Conservation (phyloP, 2,329 filamentous ascomycete genomes). For the Saccharata proteae region DNA sequence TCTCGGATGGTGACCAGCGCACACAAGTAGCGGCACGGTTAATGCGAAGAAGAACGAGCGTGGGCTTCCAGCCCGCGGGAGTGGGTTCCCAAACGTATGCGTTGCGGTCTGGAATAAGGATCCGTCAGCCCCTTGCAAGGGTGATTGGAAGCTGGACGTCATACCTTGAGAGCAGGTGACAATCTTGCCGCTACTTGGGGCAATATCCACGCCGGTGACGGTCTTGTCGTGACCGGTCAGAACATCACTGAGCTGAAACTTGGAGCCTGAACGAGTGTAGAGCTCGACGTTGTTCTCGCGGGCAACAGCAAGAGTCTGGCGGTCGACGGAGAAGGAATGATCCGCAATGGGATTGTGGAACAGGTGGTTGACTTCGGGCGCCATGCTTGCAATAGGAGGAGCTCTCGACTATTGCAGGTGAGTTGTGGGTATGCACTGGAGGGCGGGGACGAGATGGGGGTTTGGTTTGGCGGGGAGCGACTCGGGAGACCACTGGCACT, state of each 20-base stretch:
- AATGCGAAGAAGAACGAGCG: constrained; percentile 90
- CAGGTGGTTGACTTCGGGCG: constrained; percentile 83
- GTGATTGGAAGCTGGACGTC: constrained; percentile 12
- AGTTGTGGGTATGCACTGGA: not conserved
- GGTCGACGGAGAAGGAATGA: constrained; percentile 95
- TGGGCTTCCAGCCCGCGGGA: constrained; percentile 89
- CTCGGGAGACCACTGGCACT: not conserved
- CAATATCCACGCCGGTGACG: constrained; percentile 92
- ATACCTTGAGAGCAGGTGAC: constrained; percentile 93
- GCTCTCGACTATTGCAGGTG: constrained; percentile 71
- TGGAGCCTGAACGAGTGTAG: constrained; percentile 59
- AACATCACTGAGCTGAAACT: constrained; percentile 79
- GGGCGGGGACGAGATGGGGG: constrained; percentile 1
- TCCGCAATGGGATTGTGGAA: constrained; percentile 95
- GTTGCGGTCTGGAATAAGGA: constrained; percentile 61
- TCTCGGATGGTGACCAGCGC: constrained; percentile 92
- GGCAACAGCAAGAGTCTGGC: constrained; percentile 75
- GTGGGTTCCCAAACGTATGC: constrained; percentile 96
- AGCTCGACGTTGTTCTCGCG: constrained; percentile 85
- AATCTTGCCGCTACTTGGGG: constrained; percentile 78
- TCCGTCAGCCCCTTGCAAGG: constrained; percentile 11
- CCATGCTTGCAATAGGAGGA: constrained; percentile 81
- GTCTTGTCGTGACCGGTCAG: constrained; percentile 95
- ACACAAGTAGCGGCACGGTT: constrained; percentile 94
- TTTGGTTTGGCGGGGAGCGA: constrained; percentile 1